Evolutionary conservation across 495 filamentous ascomycete species (phyloP).

Genomic region (Durotheca rogersii): DNA sequence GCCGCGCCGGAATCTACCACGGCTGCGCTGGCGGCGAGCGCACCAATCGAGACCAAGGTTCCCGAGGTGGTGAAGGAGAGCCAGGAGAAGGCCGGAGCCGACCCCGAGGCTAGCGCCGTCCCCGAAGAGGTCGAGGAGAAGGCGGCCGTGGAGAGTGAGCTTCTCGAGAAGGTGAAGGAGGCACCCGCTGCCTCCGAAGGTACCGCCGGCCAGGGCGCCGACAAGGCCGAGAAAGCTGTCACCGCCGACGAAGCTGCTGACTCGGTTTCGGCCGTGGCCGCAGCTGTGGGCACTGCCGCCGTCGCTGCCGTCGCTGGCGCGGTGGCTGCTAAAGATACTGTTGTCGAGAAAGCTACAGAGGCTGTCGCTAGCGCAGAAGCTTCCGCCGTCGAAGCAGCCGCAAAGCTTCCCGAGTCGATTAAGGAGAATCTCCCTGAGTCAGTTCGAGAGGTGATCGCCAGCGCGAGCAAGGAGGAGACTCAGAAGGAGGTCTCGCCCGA

Average conservation of each 20-base stretch:
- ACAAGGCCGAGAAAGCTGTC: slow-evolving; percentile 48
- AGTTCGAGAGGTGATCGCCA: slow-evolving; percentile 30
- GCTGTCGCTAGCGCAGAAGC: slow-evolving; percentile 29
- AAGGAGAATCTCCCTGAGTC: slow-evolving; percentile 39
- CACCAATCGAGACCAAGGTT: slow-evolving; percentile 66
- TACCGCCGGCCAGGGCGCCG: slow-evolving; percentile 46
- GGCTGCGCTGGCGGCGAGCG: slow-evolving; percentile 65
- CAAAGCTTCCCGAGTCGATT: slow-evolving; percentile 38
- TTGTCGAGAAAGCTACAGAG: slow-evolving; percentile 35
- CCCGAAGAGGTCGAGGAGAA: slow-evolving; percentile 61
- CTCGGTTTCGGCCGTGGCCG: slow-evolving; percentile 39
- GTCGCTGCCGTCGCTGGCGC: slow-evolving; percentile 41
- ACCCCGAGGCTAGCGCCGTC: slow-evolving; percentile 61
- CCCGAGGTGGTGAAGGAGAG: slow-evolving; percentile 68
- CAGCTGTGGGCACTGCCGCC: slow-evolving; percentile 44
- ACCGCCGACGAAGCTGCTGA: slow-evolving; percentile 44
- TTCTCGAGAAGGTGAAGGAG: slow-evolving; percentile 58
- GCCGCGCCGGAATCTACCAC: slow-evolving; percentile 71
- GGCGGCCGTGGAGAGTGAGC: slow-evolving; percentile 60
- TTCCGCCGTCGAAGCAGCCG: slow-evolving; percentile 29
- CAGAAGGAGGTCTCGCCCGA: slow-evolving; percentile 47
- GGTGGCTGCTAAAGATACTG: slow-evolving; percentile 36
- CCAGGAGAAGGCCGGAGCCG: slow-evolving; percentile 58
- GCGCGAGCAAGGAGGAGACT: slow-evolving; percentile 31
- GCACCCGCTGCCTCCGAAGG: slow-evolving; percentile 60